Conservation (phyloP, 2,329 filamentous ascomycete genomes). For the Fonsecaea erecta region DNA sequence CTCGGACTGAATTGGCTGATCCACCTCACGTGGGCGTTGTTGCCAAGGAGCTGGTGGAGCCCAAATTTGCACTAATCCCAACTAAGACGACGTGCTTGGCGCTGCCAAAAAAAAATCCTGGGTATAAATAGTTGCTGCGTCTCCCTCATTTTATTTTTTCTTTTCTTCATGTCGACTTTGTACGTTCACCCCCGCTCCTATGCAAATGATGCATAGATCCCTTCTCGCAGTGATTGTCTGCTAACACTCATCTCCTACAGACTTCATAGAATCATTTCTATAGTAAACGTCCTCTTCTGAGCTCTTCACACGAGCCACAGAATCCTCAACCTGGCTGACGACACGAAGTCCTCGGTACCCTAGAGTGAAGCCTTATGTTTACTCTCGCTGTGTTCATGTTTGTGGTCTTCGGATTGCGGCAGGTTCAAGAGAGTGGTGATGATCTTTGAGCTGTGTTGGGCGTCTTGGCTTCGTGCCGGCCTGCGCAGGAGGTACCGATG, state of each 20-base stretch:
- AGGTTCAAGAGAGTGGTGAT: constrained; percentile 78
- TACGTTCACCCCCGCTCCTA: constrained; percentile 43
- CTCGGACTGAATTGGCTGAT: background rate
- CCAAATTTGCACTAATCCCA: background rate
- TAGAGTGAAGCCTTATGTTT: constrained; percentile 76
- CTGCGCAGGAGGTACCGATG: constrained; percentile 37
- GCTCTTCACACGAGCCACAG: constrained; percentile 91
- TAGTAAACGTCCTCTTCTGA: constrained; percentile 94
- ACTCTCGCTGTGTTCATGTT: constrained; percentile 50
- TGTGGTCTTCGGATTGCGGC: constrained; percentile 29
- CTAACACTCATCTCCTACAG: constrained; percentile 34
- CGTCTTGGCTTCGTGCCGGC: constrained; percentile 39
- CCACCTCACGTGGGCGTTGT: background rate
- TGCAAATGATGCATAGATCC: constrained; percentile 26
- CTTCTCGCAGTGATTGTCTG: background rate
- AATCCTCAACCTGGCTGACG: constrained; percentile 94
- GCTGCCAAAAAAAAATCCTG: constrained; percentile 4
- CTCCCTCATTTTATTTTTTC: constrained; percentile 38
- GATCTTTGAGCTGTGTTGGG: constrained; percentile 74
- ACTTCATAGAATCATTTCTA: constrained; percentile 90
- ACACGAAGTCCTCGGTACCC: constrained; percentile 81
- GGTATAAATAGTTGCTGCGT: background rate
- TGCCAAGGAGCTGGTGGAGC: background rate
- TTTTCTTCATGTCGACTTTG: constrained; percentile 51
- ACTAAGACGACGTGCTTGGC: background rate